phyloP scores from a whole-genome alignment of 164 flowering plant genomes.

The Berberis thunbergii region DNA sequence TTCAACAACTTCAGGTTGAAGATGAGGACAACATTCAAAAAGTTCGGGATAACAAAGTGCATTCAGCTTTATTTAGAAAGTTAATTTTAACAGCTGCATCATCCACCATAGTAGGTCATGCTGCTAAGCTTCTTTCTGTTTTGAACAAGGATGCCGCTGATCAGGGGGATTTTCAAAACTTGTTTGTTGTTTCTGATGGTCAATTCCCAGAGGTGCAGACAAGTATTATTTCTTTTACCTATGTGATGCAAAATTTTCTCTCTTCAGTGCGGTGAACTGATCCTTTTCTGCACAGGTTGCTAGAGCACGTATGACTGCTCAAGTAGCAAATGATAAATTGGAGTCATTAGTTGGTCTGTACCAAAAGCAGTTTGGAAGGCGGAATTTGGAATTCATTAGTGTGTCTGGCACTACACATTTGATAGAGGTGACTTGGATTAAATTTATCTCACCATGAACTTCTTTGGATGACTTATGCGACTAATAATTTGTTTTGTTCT shows the following conservation, averaged over 20 bases:
- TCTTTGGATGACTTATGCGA: too few species aligned
- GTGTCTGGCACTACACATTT: slow-evolving; percentile 89
- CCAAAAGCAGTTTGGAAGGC: slow-evolving; percentile 60
- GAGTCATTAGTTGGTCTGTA: slow-evolving; percentile 49
- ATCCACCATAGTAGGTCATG: slow-evolving; percentile 34
- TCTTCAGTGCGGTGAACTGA: background rate
- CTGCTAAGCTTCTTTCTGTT: slow-evolving; percentile 63
- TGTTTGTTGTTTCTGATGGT: slow-evolving; percentile 43
- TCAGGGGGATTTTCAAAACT: slow-evolving; percentile 48
- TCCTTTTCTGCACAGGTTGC: slow-evolving; percentile 36
- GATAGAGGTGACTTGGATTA: slow-evolving; percentile 57
- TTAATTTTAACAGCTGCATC: slow-evolving; percentile 72
- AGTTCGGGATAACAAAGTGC: slow-evolving; percentile 18
- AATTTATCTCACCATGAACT: background rate
- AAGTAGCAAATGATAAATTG: slow-evolving; percentile 45
- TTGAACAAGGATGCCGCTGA: slow-evolving; percentile 81
- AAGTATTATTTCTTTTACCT: background rate
- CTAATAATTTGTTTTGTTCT: too few species aligned
- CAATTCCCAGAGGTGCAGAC: slow-evolving; percentile 62
- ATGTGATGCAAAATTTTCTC: background rate
- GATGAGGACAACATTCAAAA: slow-evolving; percentile 17
- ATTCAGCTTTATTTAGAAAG: slow-evolving; percentile 54
- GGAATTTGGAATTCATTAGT: slow-evolving; percentile 55
- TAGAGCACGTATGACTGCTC: slow-evolving; percentile 40
- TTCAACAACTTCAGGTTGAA: slow-evolving; percentile 50